Conservation (phyloP, 495 filamentous ascomycete genomes). For the Talaromyces liani region DNA sequence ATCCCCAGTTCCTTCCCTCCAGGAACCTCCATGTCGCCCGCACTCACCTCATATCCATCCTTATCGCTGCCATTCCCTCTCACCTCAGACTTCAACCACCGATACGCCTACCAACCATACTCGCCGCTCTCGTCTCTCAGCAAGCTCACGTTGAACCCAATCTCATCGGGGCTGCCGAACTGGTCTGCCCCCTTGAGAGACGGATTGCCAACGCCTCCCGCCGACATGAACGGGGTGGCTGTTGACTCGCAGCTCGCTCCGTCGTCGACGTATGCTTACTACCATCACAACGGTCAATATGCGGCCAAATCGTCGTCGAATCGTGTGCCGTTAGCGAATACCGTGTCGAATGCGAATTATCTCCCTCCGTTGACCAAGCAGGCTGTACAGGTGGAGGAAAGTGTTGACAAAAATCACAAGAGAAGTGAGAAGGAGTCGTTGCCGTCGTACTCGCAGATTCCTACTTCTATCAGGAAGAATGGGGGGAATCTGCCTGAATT, state of each 20-base stretch:
- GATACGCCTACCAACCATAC: not conserved
- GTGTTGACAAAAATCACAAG: constrained; percentile 19
- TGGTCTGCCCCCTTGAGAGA: constrained; percentile 36
- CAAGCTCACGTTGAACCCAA: constrained; percentile 5
- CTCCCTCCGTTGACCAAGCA: constrained; percentile 21
- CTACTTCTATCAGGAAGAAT: constrained; percentile 62
- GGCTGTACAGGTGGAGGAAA: constrained; percentile 8
- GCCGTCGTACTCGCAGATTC: constrained; percentile 60
- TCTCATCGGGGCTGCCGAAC: constrained; percentile 7
- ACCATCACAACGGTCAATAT: not conserved
- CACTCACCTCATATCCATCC: constrained; percentile 11
- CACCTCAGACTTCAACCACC: not conserved
- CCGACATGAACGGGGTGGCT: constrained; percentile 42
- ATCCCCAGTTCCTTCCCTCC: not conserved
- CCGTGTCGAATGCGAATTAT: constrained; percentile 18
- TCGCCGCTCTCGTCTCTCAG: constrained; percentile 2
- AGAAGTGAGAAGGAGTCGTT: constrained; percentile 38
- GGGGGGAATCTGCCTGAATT: constrained; percentile 74
- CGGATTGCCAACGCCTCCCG: constrained; percentile 44
- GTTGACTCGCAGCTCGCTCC: constrained; percentile 24
- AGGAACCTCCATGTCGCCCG: constrained; percentile 11
- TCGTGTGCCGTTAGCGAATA: constrained; percentile 17
- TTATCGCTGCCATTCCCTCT: not conserved
- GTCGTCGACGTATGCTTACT: constrained; percentile 12
- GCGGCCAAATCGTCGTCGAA: not conserved